Evolutionary conservation across 345 rosid genomes (phyloP).

Genomic region (Gossypium ekmanianum): DNA sequence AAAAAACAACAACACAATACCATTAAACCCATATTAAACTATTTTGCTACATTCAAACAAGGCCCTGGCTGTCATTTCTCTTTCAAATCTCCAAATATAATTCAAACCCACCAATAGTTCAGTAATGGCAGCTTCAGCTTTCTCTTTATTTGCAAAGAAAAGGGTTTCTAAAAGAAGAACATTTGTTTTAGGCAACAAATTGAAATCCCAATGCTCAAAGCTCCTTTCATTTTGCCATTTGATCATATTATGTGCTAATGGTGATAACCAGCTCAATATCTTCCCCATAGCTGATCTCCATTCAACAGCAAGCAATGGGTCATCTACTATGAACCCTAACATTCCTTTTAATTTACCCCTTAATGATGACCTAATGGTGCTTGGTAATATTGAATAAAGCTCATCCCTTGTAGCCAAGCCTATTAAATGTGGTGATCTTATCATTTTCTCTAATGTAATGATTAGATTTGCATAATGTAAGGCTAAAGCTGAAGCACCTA

Average conservation of each 20-base stretch:
- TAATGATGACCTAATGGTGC: constrained; percentile 55
- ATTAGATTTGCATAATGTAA: constrained; percentile 83
- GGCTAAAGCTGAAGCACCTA: constrained; percentile 75
- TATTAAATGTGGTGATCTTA: constrained; percentile 81
- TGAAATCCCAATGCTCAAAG: constrained; percentile 61
- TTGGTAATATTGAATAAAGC: constrained; percentile 80
- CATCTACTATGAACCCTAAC: constrained; percentile 58
- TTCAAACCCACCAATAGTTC: constrained; percentile 94
- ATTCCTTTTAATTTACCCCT: constrained; percentile 71
- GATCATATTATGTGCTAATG: constrained; percentile 91
- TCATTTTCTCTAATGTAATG: constrained; percentile 89
- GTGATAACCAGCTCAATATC: constrained; percentile 82
- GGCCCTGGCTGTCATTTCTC: constrained; percentile 91
- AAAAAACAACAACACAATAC: background rate
- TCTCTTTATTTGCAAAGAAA: constrained; percentile 70
- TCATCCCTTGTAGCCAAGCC: constrained; percentile 92
- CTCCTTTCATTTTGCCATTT: constrained; percentile 97
- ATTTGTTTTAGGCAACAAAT: constrained; percentile 37
- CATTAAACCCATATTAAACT: constrained; percentile 23
- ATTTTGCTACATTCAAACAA: constrained; percentile 59
- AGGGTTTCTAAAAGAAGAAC: constrained; percentile 81
- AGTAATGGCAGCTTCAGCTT: constrained; percentile 88
- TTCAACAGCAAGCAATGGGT: constrained; percentile 69
- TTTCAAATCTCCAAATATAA: constrained; percentile 92
- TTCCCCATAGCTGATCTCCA: constrained; percentile 79